Conservation (phyloP, 352 stramenopile species). For the Poterioochromonas sp. region DNA sequence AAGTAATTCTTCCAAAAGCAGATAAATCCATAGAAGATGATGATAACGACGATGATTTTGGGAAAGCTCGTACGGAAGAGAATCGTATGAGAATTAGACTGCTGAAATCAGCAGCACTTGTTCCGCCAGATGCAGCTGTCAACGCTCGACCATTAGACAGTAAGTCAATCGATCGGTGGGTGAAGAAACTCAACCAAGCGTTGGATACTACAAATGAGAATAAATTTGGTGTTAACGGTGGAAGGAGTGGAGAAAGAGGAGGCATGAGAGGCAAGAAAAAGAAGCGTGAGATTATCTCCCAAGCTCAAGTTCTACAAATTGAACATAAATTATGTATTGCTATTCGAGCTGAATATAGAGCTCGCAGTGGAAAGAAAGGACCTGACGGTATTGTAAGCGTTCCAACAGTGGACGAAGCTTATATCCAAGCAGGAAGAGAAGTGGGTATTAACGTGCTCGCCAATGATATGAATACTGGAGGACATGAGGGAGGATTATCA, state of each 20-base stretch:
- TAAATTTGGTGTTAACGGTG: too few relatives aligned
- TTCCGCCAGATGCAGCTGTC: neutral
- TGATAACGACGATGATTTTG: neutral
- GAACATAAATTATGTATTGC: slow-evolving; percentile 23
- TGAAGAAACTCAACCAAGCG: neutral
- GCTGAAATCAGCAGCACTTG: neutral
- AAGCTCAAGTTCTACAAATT: neutral
- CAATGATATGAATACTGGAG: too few relatives aligned
- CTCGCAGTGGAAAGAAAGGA: too few relatives aligned
- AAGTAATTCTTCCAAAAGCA: slow-evolving; percentile 29
- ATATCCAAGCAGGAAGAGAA: too few relatives aligned
- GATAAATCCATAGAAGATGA: neutral
- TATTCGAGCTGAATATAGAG: slow-evolving; percentile 4
- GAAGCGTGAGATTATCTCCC: slow-evolving; percentile 24
- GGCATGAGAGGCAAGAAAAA: slow-evolving; percentile 12
- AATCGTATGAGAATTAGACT: slow-evolving; percentile 16
- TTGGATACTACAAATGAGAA: neutral
- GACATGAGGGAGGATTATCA: too few relatives aligned
- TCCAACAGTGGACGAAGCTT: too few relatives aligned
- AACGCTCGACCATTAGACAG: neutral
- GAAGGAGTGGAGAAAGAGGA: too few relatives aligned
- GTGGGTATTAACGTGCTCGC: too few relatives aligned
- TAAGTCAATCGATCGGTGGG: slow-evolving; percentile 12
- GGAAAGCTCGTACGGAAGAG: neutral
- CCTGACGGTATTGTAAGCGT: too few relatives aligned